phyloP scores from a whole-genome alignment of 148 eudicot species.

The Selenicereus undatus region DNA sequence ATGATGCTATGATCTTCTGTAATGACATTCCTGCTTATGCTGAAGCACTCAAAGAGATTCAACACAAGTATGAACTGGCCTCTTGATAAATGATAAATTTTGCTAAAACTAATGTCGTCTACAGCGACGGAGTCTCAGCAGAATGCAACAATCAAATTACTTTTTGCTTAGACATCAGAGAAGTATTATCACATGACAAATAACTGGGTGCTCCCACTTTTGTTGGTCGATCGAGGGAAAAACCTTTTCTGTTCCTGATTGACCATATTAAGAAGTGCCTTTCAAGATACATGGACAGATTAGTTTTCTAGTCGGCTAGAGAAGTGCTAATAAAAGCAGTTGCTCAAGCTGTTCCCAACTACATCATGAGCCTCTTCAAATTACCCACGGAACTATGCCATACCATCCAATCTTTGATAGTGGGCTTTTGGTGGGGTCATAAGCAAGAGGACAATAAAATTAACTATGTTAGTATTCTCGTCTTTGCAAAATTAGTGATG shows the following conservation, averaged over 20 bases:
- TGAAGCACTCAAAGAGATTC: background rate
- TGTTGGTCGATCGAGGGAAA: background rate
- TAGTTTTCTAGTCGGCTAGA: background rate
- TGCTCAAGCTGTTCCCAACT: background rate
- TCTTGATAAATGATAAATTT: background rate
- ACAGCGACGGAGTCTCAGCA: too few relatives aligned
- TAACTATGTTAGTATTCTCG: background rate
- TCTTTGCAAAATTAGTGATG: too few relatives aligned
- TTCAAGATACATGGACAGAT: too few relatives aligned
- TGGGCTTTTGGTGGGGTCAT: background rate
- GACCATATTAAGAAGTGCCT: background rate
- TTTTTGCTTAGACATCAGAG: too few relatives aligned
- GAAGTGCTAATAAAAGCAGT: background rate
- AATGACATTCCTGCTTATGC: background rate
- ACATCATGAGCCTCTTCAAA: too few relatives aligned
- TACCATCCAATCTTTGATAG: background rate
- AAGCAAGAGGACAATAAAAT: background rate
- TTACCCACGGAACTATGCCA: background rate
- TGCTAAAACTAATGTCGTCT: too few relatives aligned
- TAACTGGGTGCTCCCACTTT: background rate
- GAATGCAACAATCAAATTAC: too few relatives aligned
- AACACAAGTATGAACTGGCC: background rate
- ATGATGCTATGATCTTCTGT: background rate
- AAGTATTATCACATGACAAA: background rate
- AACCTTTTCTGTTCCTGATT: background rate